Base-by-base conservation (phyloP, 495 filamentous ascomycete species). In the Xylaria flabelliformis region DNA sequence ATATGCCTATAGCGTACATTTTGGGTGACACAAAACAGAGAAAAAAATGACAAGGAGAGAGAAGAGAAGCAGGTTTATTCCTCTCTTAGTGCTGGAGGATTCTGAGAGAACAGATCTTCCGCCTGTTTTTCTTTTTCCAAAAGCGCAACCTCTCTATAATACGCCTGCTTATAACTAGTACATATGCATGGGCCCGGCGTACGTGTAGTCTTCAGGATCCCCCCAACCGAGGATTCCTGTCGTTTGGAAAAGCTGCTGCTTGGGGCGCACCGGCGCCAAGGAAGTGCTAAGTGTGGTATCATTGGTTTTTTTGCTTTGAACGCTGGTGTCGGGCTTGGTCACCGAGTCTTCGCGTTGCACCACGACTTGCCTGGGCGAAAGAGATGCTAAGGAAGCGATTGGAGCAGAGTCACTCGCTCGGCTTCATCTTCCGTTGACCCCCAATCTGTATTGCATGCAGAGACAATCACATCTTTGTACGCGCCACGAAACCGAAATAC, bases 361-460 rank as follows among this genome's bases (percentile, higher is more conserved):
- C 53, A 56, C 5, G 53, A 26, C 34, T 39, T 10, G 39, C 61
- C 61, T 19, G 1, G 39, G 9, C 1, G 24, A 21, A 36, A 21
- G 1, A 12, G 4, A 44, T 24, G 34, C 50, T 21, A 67, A 50
- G 65, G 64, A 67, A 67, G 21, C 36, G 65, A 55, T 67, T 67
- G 65, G 50, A 56, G 50, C n/a, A 29, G 21, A 44, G 65, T 29
- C 34, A 19, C 50, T 67, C 65, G 50, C 32, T 67, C 65, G 65
- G 65, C 29, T 17, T 56, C 5, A 10, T 26, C 13, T 67, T 56
- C 65, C 50, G 44, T 50, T 29, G 19, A 24, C 50, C 44, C 32
- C 29, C 63, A 64, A 53, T 12, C 39, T 9, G 50, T 50, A 67
- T 55, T 67, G 34, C 64, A 53, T 44, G 36, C 21, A 4, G 5